phyloP scores from a whole-genome alignment of 2,329 filamentous ascomycete genomes.

The Metarhizium anisopliae region DNA sequence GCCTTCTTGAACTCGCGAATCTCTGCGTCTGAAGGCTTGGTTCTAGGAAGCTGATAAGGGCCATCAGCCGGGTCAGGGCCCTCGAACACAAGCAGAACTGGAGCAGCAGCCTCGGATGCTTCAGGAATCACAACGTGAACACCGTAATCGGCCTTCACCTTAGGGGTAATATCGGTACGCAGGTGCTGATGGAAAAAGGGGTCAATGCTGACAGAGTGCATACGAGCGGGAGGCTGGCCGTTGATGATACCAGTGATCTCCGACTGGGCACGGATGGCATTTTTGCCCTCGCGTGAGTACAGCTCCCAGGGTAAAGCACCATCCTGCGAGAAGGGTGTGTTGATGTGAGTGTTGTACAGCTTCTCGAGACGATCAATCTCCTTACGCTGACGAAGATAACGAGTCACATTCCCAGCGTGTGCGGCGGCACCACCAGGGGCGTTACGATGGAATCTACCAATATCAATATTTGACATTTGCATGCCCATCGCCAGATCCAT shows the following conservation, averaged over 20 bases:
- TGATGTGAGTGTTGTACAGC: slow-evolving; percentile 76
- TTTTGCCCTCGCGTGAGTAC: slow-evolving; percentile 80
- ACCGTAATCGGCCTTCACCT: slow-evolving; percentile 58
- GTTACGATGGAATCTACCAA: slow-evolving; percentile 68
- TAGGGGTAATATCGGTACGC: slow-evolving; percentile 51
- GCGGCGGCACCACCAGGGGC: slow-evolving; percentile 62
- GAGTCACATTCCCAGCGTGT: slow-evolving; percentile 79
- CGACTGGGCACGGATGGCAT: slow-evolving; percentile 63
- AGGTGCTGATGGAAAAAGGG: slow-evolving; percentile 73
- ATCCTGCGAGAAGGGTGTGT: slow-evolving; percentile 62
- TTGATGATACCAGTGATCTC: slow-evolving; percentile 68
- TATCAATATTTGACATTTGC: slow-evolving; percentile 75
- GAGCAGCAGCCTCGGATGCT: slow-evolving; percentile 45
- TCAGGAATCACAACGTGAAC: slow-evolving; percentile 68
- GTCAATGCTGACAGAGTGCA: slow-evolving; percentile 60
- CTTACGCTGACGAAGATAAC: slow-evolving; percentile 74
- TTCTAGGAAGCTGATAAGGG: slow-evolving; percentile 45
- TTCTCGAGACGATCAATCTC: slow-evolving; percentile 78
- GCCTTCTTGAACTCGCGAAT: slow-evolving; percentile 44
- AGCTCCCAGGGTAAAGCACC: slow-evolving; percentile 77
- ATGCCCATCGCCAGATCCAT: slow-evolving; percentile 84
- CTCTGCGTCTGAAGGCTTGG: slow-evolving; percentile 41
- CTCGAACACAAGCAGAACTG: slow-evolving; percentile 68
- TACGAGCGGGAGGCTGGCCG: slow-evolving; percentile 63
- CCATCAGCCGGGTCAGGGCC: slow-evolving; percentile 41